phyloP scores from a whole-genome alignment of 2,329 filamentous ascomycete species.

The Claviceps sp. region DNA sequence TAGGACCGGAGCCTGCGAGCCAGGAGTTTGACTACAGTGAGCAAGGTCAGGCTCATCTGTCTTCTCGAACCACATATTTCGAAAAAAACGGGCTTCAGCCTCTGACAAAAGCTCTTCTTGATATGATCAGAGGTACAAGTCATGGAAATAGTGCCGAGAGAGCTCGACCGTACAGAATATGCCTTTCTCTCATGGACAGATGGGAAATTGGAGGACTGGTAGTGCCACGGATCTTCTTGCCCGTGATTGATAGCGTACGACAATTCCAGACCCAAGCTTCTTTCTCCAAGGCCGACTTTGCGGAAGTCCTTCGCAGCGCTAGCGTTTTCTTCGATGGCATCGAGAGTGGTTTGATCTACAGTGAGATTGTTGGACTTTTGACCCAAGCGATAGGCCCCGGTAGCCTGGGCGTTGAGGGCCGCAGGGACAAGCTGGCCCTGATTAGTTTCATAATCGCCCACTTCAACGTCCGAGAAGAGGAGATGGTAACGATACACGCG shows the following conservation, averaged over 20 bases:
- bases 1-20: slow-evolving; percentile 57
- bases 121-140: slow-evolving; percentile 49
- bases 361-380: slow-evolving; percentile 60
- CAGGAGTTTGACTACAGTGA: slow-evolving; percentile 34
- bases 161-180: slow-evolving; percentile 79
- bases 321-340: slow-evolving; percentile 96
- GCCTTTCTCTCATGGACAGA: slow-evolving; percentile 90
- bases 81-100: slow-evolving; percentile 63
- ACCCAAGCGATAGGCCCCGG: slow-evolving; percentile 42
- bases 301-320: slow-evolving; percentile 82
- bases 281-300: slow-evolving; percentile 54
- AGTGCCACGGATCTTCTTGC: slow-evolving; percentile 77
- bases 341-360: slow-evolving; percentile 86
- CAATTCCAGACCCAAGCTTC: slow-evolving; percentile 54
- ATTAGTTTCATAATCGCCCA: slow-evolving; percentile 71
- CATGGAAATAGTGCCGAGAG: slow-evolving; percentile 39
- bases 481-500: slow-evolving; percentile 81
- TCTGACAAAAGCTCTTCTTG: slow-evolving; percentile 59
- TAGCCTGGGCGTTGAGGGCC: slow-evolving; percentile 29
- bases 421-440: slow-evolving; percentile 53
- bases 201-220: slow-evolving; percentile 93
- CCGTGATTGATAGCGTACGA: slow-evolving; percentile 68
- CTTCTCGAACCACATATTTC: slow-evolving; percentile 67
- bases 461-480: slow-evolving; percentile 91
- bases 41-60: slow-evolving; percentile 30